Conservation (phyloP, 148 eudicot species). For the Silene conica region DNA sequence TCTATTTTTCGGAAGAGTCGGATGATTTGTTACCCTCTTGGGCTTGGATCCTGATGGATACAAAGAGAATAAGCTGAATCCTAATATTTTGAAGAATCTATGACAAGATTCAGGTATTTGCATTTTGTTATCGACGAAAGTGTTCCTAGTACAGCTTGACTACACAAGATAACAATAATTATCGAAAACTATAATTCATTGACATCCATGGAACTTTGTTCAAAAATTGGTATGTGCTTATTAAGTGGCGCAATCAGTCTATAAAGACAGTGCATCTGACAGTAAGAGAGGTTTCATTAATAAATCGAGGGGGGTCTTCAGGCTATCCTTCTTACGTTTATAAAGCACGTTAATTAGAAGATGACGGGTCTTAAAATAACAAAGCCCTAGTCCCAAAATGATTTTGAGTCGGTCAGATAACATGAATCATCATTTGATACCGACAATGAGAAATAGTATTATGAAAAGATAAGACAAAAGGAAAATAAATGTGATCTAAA, state of each 20-base stretch:
- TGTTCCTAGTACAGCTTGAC: neutral
- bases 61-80: neutral
- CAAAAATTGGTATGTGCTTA: neutral
- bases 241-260: neutral
- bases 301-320: too few relatives aligned
- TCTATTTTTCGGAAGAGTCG: conserved; percentile 27
- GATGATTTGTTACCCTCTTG: conserved; percentile 21
- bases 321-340: neutral
- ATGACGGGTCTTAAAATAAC: neutral
- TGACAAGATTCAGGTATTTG: neutral
- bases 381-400: too few relatives aligned
- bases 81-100: neutral
- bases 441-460: too few relatives aligned
- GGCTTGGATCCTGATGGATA: conserved; percentile 33
- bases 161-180: neutral
- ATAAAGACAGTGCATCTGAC: neutral
- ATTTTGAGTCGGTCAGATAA: too few relatives aligned
- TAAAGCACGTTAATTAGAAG: neutral
- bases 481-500: too few relatives aligned
- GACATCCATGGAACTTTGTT: neutral
- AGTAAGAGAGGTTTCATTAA: neutral
- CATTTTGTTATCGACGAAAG: neutral
- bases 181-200: neutral
- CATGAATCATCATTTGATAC: too few relatives aligned
- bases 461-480: too few relatives aligned